A percentile compares a stretch with the other conserved stretches of the same genome.
These are phyloP conservation scores for Acmispon strigosus DNA, from an alignment of 306 rosid genomes.

Conservation along the genomic window DNA sequence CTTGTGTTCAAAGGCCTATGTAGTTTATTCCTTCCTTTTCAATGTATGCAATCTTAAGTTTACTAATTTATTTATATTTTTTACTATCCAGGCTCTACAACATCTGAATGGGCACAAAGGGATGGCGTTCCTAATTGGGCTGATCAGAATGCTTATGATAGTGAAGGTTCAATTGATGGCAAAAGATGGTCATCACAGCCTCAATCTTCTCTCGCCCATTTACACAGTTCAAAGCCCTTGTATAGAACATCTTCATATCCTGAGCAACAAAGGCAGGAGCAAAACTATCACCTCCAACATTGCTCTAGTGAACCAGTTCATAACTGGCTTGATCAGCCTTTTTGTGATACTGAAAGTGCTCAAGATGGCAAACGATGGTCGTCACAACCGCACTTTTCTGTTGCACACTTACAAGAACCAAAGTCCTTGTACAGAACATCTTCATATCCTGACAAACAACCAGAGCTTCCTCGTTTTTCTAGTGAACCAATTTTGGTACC, in stretches of 20 bases:
- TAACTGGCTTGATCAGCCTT: conserved; percentile 44
- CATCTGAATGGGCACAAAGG: conserved; percentile 34
- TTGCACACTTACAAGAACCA: conserved; percentile 26
- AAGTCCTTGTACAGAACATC: conserved; percentile 46
- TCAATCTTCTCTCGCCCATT: conserved; percentile 33
- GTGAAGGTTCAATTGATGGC: conserved; percentile 35
- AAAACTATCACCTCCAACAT: conserved; percentile 44
- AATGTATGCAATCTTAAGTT: neutral
- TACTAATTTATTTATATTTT: conserved; percentile 13
- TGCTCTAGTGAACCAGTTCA: conserved; percentile 60
- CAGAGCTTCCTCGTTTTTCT: conserved; percentile 37
- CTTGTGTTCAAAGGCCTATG: neutral
- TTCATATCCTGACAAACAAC: conserved; percentile 47
- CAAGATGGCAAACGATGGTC: conserved; percentile 52
- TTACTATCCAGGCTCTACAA: conserved; percentile 25
- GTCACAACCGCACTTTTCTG: conserved; percentile 40
- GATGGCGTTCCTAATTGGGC: conserved; percentile 31
- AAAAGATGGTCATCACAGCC: conserved; percentile 67
- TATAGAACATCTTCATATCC: conserved; percentile 86
- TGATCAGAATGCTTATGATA: conserved; percentile 35
- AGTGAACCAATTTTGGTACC: conserved; percentile 43
- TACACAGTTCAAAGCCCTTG: conserved; percentile 46
- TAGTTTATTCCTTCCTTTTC: neutral
- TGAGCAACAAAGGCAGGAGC: conserved; percentile 70
- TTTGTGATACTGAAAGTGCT: conserved; percentile 30